Percentiles rank a stretch among this genome's conserved stretches.
These are phyloP conservation scores for Arthroderma sp. DNA, from an alignment of 2,329 filamentous ascomycete genomes.

Conservation along the genomic window DNA sequence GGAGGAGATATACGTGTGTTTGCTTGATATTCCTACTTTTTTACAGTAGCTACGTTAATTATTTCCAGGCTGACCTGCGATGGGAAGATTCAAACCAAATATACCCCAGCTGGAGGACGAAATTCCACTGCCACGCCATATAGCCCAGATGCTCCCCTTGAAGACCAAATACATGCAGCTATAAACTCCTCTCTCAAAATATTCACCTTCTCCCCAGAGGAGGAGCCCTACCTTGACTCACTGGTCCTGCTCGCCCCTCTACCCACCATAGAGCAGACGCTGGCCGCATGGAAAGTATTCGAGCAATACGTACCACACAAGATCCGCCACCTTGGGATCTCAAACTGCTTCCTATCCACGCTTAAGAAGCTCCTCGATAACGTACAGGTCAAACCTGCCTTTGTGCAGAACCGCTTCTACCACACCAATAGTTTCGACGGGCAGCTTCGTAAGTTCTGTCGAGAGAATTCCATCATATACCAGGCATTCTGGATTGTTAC, in stretches of 20 bases:
- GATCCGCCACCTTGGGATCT: slow-evolving; percentile 60
- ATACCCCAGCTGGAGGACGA: slow-evolving; percentile 53
- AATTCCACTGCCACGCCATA: slow-evolving; percentile 51
- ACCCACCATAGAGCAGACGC: slow-evolving; percentile 37
- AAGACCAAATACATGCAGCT: slow-evolving; percentile 53
- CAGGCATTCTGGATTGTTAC: slow-evolving; percentile 51
- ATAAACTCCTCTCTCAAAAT: slow-evolving; percentile 54
- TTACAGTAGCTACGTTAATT: not conserved
- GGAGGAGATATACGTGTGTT: slow-evolving; percentile 49
- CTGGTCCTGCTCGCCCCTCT: slow-evolving; percentile 48
- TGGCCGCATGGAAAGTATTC: slow-evolving; percentile 53
- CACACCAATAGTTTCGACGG: slow-evolving; percentile 46
- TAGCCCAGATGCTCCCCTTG: slow-evolving; percentile 43
- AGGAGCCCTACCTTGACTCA: slow-evolving; percentile 43
- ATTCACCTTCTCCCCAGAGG: slow-evolving; percentile 32
- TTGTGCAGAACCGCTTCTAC: slow-evolving; percentile 69
- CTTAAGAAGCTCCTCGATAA: slow-evolving; percentile 41
- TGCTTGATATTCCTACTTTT: not conserved
- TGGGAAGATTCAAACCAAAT: slow-evolving; percentile 66
- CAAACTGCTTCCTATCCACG: slow-evolving; percentile 51
- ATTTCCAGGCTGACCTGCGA: slow-evolving; percentile 2
- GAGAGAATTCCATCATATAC: slow-evolving; percentile 40
- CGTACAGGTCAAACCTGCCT: slow-evolving; percentile 40
- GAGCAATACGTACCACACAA: slow-evolving; percentile 51
- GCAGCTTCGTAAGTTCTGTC: slow-evolving; percentile 45